Evolutionary conservation across 2,329 filamentous ascomycete genomes (phyloP).

Genomic region (Fusarium sacchari): DNA sequence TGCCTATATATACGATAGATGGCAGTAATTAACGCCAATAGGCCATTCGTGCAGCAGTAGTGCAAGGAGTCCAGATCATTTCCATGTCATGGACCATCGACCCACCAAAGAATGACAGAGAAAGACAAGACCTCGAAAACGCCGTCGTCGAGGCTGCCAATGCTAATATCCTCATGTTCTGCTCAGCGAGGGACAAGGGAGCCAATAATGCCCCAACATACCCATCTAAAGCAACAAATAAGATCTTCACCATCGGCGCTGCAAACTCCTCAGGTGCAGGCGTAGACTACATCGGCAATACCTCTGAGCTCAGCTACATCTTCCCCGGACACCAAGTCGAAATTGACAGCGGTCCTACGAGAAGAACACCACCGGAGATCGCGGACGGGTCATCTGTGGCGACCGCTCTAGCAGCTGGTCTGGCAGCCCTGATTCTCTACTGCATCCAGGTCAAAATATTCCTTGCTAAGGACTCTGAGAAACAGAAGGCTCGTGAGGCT

Average conservation of each 20-base stretch:
- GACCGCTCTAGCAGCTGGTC: conserved; percentile 46
- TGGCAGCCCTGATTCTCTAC: conserved; percentile 47
- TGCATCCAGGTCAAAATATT: conserved; percentile 30
- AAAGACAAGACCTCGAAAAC: conserved; percentile 26
- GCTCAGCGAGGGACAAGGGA: conserved; percentile 47
- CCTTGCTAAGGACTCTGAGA: conserved; percentile 10
- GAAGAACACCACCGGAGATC: not conserved
- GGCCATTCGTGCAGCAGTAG: conserved; percentile 47
- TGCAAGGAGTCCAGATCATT: conserved; percentile 48
- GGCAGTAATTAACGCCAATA: not conserved
- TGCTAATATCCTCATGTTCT: conserved; percentile 52
- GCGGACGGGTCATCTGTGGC: conserved; percentile 42
- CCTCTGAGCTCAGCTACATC: conserved; percentile 43
- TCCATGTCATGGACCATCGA: conserved; percentile 53
- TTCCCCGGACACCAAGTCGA: conserved; percentile 45
- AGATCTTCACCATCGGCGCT: conserved; percentile 46
- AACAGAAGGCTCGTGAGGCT: conserved; percentile 22
- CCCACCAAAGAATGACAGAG: not conserved
- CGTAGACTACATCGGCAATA: conserved; percentile 26
- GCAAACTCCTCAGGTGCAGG: conserved; percentile 16
- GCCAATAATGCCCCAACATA: not conserved
- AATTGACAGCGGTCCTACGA: not conserved
- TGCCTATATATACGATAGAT: no score
- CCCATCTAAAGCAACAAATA: conserved; percentile 20
- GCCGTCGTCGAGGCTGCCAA: conserved; percentile 41